Percentiles rank a stretch among this genome's conserved stretches.
Conservation (phyloP, 345 rosid species). For the Dipteronia dyeriana region DNA sequence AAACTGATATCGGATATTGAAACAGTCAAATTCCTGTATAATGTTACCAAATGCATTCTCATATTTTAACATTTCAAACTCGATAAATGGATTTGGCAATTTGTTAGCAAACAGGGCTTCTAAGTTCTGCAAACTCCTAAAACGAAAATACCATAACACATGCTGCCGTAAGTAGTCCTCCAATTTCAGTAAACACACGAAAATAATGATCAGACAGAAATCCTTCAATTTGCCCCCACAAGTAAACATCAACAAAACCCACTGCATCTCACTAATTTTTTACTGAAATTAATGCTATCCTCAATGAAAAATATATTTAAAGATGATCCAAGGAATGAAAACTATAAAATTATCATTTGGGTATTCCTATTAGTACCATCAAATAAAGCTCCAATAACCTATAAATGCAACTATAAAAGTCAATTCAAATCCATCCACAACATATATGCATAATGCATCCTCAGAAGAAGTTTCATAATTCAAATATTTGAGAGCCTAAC, state of each 20-base stretch:
- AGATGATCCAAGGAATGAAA: background rate
- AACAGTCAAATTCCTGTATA: background rate
- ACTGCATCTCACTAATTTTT: background rate
- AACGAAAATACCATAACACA: background rate
- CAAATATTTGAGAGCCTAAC: background rate
- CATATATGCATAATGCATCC: background rate
- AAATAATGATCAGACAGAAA: too few species aligned
- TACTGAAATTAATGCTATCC: background rate
- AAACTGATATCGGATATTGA: background rate
- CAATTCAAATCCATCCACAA: background rate
- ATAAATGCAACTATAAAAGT: background rate
- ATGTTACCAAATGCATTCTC: background rate
- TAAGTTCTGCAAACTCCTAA: background rate
- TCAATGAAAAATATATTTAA: background rate
- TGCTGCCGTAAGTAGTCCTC: background rate
- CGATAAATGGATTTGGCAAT: background rate
- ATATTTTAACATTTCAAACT: background rate
- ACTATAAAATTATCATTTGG: background rate
- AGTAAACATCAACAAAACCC: background rate
- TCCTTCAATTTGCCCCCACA: background rate
- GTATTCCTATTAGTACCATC: background rate
- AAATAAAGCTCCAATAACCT: constrained; percentile 1
- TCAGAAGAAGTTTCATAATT: background rate
- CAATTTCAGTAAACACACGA: too few species aligned
- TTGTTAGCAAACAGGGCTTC: background rate